Conservation (phyloP, 768 basidiomycete species). For the Tulasnella sp. region DNA sequence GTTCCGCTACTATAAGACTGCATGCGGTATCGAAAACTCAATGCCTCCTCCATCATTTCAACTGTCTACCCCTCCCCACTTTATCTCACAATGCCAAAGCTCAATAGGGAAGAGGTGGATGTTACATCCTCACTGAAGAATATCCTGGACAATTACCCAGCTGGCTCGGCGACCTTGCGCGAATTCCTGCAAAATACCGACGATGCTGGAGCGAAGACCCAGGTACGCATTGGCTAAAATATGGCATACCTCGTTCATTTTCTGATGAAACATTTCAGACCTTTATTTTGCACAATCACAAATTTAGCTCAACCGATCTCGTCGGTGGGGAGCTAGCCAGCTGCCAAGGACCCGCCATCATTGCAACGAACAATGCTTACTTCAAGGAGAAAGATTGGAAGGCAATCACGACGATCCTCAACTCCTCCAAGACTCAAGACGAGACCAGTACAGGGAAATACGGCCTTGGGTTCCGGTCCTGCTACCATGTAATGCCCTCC, state of each 20-base stretch:
- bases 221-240: neutral
- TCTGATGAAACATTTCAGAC: neutral
- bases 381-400: neutral
- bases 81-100: neutral
- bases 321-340: neutral
- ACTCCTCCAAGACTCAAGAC: conserved; percentile 7
- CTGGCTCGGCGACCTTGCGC: neutral
- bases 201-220: neutral
- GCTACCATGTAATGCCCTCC: neutral
- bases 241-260: neutral
- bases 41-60: neutral
- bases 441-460: conserved; percentile 11
- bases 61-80: neutral
- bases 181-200: conserved; percentile 5
- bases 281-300: neutral
- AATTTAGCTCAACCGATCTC: neutral
- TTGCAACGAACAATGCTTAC: conserved; percentile 1
- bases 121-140: neutral
- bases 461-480: neutral
- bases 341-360: conserved; percentile 13
- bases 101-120: neutral
- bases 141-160: conserved; percentile 12
- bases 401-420: neutral
- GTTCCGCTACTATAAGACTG: neutral
- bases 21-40: neutral